Evolutionary conservation across 768 basidiomycete genomes (phyloP).

Genomic region (Chalciporus pseudorubinellus): DNA sequence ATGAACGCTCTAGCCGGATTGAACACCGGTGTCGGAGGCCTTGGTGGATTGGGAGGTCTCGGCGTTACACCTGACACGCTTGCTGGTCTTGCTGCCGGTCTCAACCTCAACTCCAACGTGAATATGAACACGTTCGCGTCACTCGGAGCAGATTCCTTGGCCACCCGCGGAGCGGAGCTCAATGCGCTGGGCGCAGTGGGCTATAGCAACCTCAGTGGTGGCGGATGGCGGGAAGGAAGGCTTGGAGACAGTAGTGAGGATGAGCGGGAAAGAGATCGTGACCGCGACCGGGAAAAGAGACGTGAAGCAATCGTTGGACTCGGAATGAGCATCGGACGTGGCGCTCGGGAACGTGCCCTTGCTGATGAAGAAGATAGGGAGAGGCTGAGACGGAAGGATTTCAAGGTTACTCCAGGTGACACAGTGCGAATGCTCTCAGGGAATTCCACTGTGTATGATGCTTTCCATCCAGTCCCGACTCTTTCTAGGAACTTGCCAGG

Average conservation of each 20-base stretch:
- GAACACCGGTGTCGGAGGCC: conserved; percentile 28
- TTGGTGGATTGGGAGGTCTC: conserved; percentile 23
- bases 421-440: conserved; percentile 39
- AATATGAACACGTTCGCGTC: conserved; percentile 28
- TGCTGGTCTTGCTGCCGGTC: conserved; percentile 29
- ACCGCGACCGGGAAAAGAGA: conserved; percentile 40
- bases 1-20: conserved; percentile 23
- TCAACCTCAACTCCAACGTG: conserved; percentile 28
- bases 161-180: conserved; percentile 47
- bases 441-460: conserved; percentile 61
- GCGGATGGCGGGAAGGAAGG: conserved; percentile 37
- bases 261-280: conserved; percentile 48
- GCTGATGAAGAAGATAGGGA: conserved; percentile 57
- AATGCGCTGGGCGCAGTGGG: conserved; percentile 48
- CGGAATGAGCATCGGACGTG: conserved; percentile 38
- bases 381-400: conserved; percentile 53
- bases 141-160: conserved; percentile 29
- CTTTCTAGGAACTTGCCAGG: conserved; percentile 27
- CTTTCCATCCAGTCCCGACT: conserved; percentile 65
- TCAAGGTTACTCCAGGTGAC: conserved; percentile 39
- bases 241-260: conserved; percentile 33
- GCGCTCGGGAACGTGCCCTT: conserved; percentile 59
- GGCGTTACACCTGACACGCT: conserved; percentile 29
- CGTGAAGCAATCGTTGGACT: conserved; percentile 42
- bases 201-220: conserved; percentile 29